phyloP scores from a whole-genome alignment of 1,139 yeast genomes.

The Yamadazyma friedrichii region DNA sequence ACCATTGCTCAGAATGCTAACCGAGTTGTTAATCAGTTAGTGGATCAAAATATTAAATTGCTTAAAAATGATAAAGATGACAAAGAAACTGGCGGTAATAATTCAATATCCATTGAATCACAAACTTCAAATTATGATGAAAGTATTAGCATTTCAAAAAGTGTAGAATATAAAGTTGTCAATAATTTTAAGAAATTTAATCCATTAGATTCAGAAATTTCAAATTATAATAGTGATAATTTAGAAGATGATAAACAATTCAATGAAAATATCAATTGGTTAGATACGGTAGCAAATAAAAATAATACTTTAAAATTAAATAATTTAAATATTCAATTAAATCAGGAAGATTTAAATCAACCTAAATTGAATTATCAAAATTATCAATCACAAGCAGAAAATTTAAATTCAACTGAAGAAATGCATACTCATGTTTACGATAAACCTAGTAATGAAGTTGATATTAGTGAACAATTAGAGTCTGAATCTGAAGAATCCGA shows the following conservation, averaged over 20 bases:
- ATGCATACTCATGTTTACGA: not conserved
- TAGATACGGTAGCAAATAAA: conserved; percentile 8
- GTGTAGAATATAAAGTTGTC: not conserved
- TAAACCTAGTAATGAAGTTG: not conserved
- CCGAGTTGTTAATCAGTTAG: not conserved
- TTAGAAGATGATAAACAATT: too few relatives aligned
- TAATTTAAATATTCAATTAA: conserved; percentile 1
- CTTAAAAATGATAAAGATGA: not conserved
- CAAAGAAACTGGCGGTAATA: not conserved
- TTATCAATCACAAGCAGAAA: too few relatives aligned
- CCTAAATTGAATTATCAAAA: too few relatives aligned
- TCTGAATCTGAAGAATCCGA: not conserved
- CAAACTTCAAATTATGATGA: not conserved
- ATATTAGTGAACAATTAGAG: not conserved
- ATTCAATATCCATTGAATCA: not conserved
- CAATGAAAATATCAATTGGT: conserved; percentile 8
- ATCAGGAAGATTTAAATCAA: not conserved
- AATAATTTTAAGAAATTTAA: not conserved
- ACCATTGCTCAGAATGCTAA: not conserved
- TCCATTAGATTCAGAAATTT: not conserved
- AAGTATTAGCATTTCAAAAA: not conserved
- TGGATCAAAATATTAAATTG: not conserved
- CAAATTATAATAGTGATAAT: not conserved
- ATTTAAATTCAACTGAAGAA: too few relatives aligned
- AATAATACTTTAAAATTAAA: conserved; percentile 6